These are phyloP conservation scores for Camelina neglecta DNA, from an alignment of 345 rosid genomes.

Conservation along the genomic window DNA sequence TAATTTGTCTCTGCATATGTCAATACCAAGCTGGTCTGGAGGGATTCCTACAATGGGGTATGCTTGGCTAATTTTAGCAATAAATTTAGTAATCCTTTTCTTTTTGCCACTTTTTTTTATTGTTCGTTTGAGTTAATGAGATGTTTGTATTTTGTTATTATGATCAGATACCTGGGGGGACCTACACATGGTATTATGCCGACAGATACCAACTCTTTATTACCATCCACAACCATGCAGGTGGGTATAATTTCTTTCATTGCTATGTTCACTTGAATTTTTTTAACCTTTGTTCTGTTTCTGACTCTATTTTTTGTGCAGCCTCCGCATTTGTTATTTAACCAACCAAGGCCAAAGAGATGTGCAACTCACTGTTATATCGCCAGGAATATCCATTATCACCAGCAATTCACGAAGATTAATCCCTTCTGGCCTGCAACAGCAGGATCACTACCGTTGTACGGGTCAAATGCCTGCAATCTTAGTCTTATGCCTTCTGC, in stretches of 20 bases:
- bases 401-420: conserved; percentile 70
- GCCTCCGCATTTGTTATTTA: conserved; percentile 66
- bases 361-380: conserved; percentile 90
- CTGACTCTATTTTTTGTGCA: conserved; percentile 36
- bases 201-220: conserved; percentile 66
- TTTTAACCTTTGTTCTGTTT: neutral
- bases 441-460: conserved; percentile 62
- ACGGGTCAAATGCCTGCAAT: conserved; percentile 68
- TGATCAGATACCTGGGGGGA: conserved; percentile 61
- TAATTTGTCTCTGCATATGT: conserved; percentile 61
- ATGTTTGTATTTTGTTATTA: conserved; percentile 6
- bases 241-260: conserved; percentile 38
- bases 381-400: conserved; percentile 65
- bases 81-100: neutral
- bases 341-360: conserved; percentile 73
- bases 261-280: neutral
- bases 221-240: conserved; percentile 68
- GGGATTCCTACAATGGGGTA: conserved; percentile 92
- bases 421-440: conserved; percentile 81
- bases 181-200: conserved; percentile 83
- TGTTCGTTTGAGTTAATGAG: conserved; percentile 22
- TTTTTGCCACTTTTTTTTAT: neutral
- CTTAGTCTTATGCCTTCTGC: conserved; percentile 60
- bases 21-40: conserved; percentile 79
- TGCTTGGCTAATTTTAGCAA: conserved; percentile 14